phyloP scores from a whole-genome alignment of 2,329 filamentous ascomycete genomes.

The Fusarium irregulare region DNA sequence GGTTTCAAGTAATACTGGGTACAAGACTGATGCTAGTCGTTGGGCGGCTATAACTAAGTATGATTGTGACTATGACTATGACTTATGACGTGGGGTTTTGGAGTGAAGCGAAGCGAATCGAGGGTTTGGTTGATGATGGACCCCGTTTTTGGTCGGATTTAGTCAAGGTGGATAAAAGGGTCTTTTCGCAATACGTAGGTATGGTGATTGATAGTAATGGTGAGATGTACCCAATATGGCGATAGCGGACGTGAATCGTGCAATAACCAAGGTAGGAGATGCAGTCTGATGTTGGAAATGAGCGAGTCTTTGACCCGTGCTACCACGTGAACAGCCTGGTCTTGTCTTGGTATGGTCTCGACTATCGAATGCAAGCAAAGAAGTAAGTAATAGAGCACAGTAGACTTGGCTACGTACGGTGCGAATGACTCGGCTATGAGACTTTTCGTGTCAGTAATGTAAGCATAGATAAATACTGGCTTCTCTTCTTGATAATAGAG shows the following conservation, averaged over 20 bases:
- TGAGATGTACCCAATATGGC: neutral
- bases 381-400: neutral
- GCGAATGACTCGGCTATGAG: constrained; percentile 38
- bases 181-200: neutral
- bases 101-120: constrained; percentile 22
- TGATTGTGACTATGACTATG: constrained; percentile 10
- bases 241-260: neutral
- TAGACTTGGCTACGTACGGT: neutral
- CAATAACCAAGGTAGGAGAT: neutral
- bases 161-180: constrained; percentile 24
- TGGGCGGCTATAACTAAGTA: constrained; percentile 27
- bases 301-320: neutral
- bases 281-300: constrained; percentile 6
- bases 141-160: constrained; percentile 15
- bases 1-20: constrained; percentile 10
- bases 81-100: constrained; percentile 35
- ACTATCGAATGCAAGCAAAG: neutral
- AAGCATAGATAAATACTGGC: neutral
- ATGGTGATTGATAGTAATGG: constrained; percentile 7
- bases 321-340: constrained; percentile 28
- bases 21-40: constrained; percentile 16
- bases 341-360: constrained; percentile 10
- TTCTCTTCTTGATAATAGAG: neutral
- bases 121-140: constrained; percentile 20
- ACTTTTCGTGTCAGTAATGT: constrained; percentile 30